A percentile compares a stretch with the other conserved stretches of the same genome.
Evolutionary conservation across 2,329 filamentous ascomycete genomes (phyloP).

Genomic region (Dactylellina sp.): DNA sequence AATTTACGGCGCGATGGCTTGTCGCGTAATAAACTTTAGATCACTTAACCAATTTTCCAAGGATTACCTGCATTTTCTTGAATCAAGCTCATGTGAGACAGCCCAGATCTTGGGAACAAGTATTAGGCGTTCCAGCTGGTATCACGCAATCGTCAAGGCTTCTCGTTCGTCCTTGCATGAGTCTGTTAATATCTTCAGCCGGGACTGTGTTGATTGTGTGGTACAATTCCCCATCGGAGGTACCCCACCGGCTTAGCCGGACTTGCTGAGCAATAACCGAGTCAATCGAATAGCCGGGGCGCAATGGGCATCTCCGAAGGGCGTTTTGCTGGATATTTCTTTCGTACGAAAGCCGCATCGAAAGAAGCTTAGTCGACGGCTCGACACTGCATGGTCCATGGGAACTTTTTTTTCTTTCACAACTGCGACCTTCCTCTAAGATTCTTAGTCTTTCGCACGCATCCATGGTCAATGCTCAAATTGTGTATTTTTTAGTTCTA

Average conservation of each 20-base stretch:
- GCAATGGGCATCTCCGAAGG: constrained; percentile 41
- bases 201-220: constrained; percentile 23
- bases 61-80: background rate
- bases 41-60: background rate
- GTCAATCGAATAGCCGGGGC: constrained; percentile 23
- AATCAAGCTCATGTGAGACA: too few relatives aligned
- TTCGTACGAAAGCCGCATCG: constrained; percentile 31
- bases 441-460: too few relatives aligned
- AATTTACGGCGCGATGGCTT: too few relatives aligned
- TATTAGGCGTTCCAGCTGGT: too few relatives aligned
- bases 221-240: constrained; percentile 27
- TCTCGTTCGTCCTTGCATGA: too few relatives aligned
- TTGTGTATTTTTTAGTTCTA: too few relatives aligned
- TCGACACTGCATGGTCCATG: background rate
- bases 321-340: constrained; percentile 2
- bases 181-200: too few relatives aligned
- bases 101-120: too few relatives aligned
- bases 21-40: background rate
- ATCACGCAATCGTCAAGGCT: too few relatives aligned
- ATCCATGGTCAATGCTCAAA: too few relatives aligned
- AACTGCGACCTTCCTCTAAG: background rate
- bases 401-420: background rate
- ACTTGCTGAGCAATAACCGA: constrained; percentile 43
- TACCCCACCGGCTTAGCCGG: constrained; percentile 41
- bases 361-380: constrained; percentile 9